Evolutionary conservation across 202 grass and related monocot species (phyloP).

Genomic region (Cymbopogon flexuosus): DNA sequence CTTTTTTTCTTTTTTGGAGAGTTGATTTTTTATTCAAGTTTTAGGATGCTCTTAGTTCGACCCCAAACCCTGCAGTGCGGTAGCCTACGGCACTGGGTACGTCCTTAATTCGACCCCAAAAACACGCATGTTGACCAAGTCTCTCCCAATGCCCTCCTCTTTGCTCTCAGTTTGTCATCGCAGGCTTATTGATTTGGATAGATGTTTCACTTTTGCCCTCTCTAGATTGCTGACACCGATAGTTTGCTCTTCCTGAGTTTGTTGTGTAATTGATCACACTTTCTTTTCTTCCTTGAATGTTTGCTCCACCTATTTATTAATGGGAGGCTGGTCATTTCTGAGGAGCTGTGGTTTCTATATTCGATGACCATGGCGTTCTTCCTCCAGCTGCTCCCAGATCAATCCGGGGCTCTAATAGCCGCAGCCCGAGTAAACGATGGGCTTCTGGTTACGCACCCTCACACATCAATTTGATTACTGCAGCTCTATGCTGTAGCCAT

Average conservation of each 20-base stretch:
- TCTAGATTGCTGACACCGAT: no score
- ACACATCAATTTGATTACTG: not conserved
- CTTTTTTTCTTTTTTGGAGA: not conserved
- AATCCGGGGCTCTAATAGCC: slow-evolving; percentile 32
- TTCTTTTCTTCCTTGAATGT: not conserved
- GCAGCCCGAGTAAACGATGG: slow-evolving; percentile 8
- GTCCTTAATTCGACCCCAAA: not conserved
- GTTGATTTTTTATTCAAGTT: not conserved
- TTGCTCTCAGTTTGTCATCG: not conserved
- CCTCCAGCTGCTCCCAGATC: slow-evolving; percentile 20
- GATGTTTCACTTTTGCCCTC: not conserved
- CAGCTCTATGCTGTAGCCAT: not conserved
- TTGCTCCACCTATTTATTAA: not conserved
- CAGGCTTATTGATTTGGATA: not conserved
- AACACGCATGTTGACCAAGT: not conserved
- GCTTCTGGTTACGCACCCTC: slow-evolving; percentile 40
- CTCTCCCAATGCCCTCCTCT: not conserved
- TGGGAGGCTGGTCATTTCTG: slow-evolving; percentile 12
- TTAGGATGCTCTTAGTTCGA: not conserved
- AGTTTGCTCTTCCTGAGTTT: not conserved
- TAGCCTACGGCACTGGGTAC: no score
- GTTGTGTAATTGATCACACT: not conserved
- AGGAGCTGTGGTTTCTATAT: slow-evolving; percentile 12
- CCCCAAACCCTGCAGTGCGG: no score
- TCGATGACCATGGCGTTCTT: slow-evolving; percentile 15